These are phyloP conservation scores for Acanthamoeba divionensis DNA, from an alignment of 208 protist species.

Conservation along the genomic window DNA sequence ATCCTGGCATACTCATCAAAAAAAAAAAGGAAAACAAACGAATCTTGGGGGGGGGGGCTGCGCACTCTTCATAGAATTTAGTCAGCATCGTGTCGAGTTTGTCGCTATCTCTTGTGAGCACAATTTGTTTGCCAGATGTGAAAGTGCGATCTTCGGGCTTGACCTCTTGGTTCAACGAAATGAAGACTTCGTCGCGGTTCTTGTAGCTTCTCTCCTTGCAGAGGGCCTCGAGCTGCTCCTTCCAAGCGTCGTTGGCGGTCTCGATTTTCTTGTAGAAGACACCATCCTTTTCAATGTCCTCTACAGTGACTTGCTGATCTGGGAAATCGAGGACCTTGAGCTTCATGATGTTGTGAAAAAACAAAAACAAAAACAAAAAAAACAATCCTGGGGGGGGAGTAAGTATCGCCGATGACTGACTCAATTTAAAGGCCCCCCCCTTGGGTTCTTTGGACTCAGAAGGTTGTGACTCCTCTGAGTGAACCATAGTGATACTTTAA, in stretches of 20 bases:
- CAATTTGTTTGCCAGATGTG: conserved; percentile 33
- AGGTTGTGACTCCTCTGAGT: too few species aligned
- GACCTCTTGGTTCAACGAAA: neutral
- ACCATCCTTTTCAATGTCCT: neutral
- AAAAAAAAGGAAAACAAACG: conserved; percentile 18
- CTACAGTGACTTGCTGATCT: neutral
- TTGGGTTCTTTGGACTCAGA: too few species aligned
- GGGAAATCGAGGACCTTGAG: conserved; percentile 13
- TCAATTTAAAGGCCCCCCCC: too few species aligned
- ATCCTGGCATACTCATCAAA: neutral
- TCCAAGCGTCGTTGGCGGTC: neutral
- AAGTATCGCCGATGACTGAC: too few species aligned
- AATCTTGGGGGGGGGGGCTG: neutral
- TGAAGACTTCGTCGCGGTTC: conserved; percentile 67
- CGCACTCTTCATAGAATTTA: conserved; percentile 37
- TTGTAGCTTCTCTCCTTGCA: conserved; percentile 64
- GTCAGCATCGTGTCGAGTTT: conserved; percentile 25
- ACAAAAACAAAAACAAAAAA: too few species aligned
- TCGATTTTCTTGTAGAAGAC: conserved; percentile 53
- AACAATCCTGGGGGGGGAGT: too few species aligned
- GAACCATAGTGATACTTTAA: too few species aligned
- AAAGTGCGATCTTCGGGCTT: neutral
- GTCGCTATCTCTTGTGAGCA: conserved; percentile 13
- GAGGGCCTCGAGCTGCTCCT: conserved; percentile 48
- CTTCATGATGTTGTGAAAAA: too few species aligned